Percentiles rank a stretch among this genome's conserved stretches.
Conservation (phyloP, 1,284 basidiomycete genomes). For the Ustilago xerochloae region DNA sequence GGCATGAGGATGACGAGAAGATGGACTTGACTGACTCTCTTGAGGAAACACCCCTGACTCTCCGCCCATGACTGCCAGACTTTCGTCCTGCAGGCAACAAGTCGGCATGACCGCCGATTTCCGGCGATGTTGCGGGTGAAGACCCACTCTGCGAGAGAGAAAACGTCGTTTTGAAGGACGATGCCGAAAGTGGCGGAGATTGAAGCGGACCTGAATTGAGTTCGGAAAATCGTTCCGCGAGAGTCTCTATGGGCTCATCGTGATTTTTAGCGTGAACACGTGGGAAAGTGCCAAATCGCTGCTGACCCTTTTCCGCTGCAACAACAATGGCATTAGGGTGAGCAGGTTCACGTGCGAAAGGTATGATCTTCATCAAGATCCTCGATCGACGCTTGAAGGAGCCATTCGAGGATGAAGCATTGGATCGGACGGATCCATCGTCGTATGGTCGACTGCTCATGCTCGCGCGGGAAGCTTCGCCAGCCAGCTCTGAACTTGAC, state of each 20-base stretch:
- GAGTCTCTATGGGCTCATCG: constrained; percentile 15
- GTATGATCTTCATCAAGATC: constrained; percentile 49
- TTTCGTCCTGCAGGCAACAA: constrained; percentile 1
- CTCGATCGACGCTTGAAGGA: constrained; percentile 19
- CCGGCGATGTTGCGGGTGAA: constrained; percentile 24
- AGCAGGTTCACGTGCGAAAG: constrained; percentile 14
- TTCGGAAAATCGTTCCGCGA: constrained; percentile 13
- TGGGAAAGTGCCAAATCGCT: constrained; percentile 26
- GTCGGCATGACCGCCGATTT: not conserved
- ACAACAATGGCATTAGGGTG: not conserved
- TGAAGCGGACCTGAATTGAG: not conserved
- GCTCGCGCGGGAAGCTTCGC: constrained; percentile 35
- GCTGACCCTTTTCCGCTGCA: not conserved
- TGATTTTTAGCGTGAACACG: not conserved
- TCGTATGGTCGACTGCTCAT: constrained; percentile 5
- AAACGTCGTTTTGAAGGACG: constrained; percentile 9
- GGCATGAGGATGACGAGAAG: constrained; percentile 4
- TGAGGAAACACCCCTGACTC: not conserved
- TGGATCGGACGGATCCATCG: constrained; percentile 14
- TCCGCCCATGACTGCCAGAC: constrained; percentile 11
- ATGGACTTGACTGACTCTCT: constrained; percentile 19
- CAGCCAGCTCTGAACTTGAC: constrained; percentile 41
- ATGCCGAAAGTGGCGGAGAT: constrained; percentile 19
- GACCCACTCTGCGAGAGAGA: constrained; percentile 1
- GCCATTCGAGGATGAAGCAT: constrained; percentile 1